Evolutionary conservation across 2,329 filamentous ascomycete genomes (phyloP).

Genomic region (Colletotrichum limetticola): DNA sequence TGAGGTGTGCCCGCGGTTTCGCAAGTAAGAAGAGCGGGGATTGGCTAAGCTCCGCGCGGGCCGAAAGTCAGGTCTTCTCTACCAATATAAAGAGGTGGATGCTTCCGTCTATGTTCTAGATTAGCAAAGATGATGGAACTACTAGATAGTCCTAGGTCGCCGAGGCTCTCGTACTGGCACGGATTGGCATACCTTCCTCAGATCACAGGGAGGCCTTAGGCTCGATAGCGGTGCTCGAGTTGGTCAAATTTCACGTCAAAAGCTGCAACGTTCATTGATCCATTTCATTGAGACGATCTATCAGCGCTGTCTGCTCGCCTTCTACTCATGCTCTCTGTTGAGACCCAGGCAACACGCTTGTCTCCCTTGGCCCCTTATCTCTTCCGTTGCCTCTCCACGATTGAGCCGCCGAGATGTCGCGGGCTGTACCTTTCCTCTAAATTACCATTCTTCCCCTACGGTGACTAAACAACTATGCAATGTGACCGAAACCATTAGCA

Average conservation of each 20-base stretch:
- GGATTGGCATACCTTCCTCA: too few relatives aligned
- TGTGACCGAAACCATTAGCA: constrained; percentile 34
- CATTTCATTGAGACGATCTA: constrained; percentile 35
- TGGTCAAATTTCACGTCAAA: neutral
- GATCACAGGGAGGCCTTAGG: neutral
- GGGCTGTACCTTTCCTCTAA: constrained; percentile 26
- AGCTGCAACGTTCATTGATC: constrained; percentile 8
- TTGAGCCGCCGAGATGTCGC: constrained; percentile 20
- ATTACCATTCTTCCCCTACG: constrained; percentile 28
- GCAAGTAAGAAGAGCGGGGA: neutral
- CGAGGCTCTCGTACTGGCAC: too few relatives aligned
- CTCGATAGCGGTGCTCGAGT: neutral
- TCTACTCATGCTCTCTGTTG: constrained; percentile 11
- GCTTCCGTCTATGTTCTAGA: neutral
- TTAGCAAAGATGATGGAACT: too few relatives aligned
- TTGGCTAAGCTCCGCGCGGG: neutral
- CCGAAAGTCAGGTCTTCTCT: neutral
- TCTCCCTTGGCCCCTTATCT: neutral
- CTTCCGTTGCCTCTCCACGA: constrained; percentile 8
- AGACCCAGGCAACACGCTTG: constrained; percentile 9
- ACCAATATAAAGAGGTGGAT: neutral
- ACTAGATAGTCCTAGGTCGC: too few relatives aligned
- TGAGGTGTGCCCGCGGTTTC: neutral
- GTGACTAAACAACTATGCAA: constrained; percentile 34
- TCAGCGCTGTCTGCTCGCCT: constrained; percentile 24